A percentile compares a stretch with the other conserved stretches of the same genome.
phyloP scores from a whole-genome alignment of 345 rosid species.

The Alliaria petiolata region DNA sequence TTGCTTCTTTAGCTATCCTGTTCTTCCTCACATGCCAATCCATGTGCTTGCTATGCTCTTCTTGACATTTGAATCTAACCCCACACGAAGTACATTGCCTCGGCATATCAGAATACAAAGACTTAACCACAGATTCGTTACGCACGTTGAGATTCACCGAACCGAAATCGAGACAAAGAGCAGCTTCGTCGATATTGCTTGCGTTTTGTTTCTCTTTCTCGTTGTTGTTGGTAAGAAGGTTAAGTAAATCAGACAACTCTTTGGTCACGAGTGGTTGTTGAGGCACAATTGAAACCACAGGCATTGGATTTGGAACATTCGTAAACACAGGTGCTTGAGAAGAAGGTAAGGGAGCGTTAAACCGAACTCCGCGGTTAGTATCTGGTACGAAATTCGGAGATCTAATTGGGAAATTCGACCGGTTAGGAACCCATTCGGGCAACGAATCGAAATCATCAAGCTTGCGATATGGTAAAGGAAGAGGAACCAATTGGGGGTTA shows the following conservation, averaged over 20 bases:
- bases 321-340: not conserved
- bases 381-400: not conserved
- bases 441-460: slow-evolving; percentile 20
- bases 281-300: not conserved
- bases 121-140: slow-evolving; percentile 27
- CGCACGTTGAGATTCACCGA: slow-evolving; percentile 16
- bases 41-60: slow-evolving; percentile 42
- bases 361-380: not conserved
- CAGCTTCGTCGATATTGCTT: not conserved
- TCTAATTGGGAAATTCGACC: not conserved
- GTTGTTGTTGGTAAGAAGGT: not conserved
- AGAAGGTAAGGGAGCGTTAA: not conserved
- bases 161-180: slow-evolving; percentile 22
- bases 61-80: slow-evolving; percentile 32
- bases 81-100: slow-evolving; percentile 42
- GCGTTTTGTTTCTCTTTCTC: not conserved
- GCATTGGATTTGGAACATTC: not conserved
- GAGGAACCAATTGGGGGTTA: slow-evolving; percentile 22
- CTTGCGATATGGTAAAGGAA: slow-evolving; percentile 25
- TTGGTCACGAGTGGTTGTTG: slow-evolving; percentile 7
- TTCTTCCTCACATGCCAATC: slow-evolving; percentile 48
- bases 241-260: slow-evolving; percentile 5
- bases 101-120: slow-evolving; percentile 38
- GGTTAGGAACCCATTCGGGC: slow-evolving; percentile 23
- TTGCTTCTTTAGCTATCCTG: not conserved